Evolutionary conservation across 257 asterid genomes (phyloP), one percentile per base, ranked within the genome.

Genomic region (Orobanche coerulescens): DNA sequence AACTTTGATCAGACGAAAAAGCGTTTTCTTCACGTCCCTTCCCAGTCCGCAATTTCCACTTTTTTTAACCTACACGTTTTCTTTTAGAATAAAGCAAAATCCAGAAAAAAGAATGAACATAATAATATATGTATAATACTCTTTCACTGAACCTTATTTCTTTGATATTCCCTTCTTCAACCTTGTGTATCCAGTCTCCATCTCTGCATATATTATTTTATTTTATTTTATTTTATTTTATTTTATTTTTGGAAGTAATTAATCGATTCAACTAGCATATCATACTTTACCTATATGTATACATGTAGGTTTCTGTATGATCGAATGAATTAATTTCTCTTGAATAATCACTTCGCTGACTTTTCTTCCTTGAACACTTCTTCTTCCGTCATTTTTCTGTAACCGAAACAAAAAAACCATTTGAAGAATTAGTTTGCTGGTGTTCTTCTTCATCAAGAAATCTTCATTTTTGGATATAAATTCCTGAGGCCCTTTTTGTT

Each of bases 361-460:
- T 50, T 68, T 68, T 37, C 48, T 59, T 9, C 20, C 24, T 58
- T 36, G 47, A 58, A 58, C 61, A 19, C 33, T 56, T 55, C 64
- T 43, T 18, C 4, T 18, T 55, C 31, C 9, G 23, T 54, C 62
- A 25, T 59, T 40, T 40, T 23, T 20, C 26, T 60, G 54, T 26
- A 42, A 43, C 54, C 10, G 54, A 24, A 40, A 43, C 39, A 15
- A 37, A 24, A 40, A 60, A 26, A 34, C 37, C 40, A 25, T 26
- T 44, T 14, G 42, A 11, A 11, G 4, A 26, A n/a, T n/a, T 36
- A 19, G 20, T 18, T 26, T 31, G 14, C 22, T 15, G n/a, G n/a
- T 42, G 42, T 20, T 28, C 28, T 37, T 64, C 69, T 64, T 51
- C 37, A 16, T 37, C 65, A 58, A 49, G 54, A 50, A 39, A 48